A percentile compares a stretch with the other conserved stretches of the same genome.
Evolutionary conservation across 768 basidiomycete species (phyloP).

Genomic region (Holtermannia corniformis): DNA sequence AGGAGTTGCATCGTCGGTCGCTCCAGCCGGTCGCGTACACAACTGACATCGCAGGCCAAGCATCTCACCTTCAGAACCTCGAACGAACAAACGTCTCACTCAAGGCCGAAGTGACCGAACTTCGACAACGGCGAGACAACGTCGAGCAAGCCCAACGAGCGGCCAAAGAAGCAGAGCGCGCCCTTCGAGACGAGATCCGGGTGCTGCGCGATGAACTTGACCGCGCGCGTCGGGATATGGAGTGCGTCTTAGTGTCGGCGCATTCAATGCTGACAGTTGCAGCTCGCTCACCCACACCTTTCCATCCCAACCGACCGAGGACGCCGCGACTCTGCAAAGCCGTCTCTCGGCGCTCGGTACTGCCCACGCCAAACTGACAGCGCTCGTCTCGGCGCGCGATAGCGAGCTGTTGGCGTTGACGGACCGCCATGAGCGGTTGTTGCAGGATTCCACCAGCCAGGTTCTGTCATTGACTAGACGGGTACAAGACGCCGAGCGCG

Average conservation of each 20-base stretch:
- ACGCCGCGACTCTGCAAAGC: conserved; percentile 21
- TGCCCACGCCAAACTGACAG: conserved; percentile 21
- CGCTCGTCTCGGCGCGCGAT: conserved; percentile 22
- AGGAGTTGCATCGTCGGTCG: conserved; percentile 30
- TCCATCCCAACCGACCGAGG: conserved; percentile 13
- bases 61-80: conserved; percentile 17
- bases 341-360: conserved; percentile 27
- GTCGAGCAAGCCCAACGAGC: conserved; percentile 23
- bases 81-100: conserved; percentile 19
- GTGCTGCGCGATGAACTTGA: conserved; percentile 31
- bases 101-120: conserved; percentile 25
- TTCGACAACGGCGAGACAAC: conserved; percentile 30
- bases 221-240: conserved; percentile 34
- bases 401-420: conserved; percentile 19
- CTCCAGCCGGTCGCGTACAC: neutral
- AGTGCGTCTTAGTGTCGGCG: conserved; percentile 31
- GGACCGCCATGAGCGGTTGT: conserved; percentile 15
- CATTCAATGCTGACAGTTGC: too few species aligned
- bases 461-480: conserved; percentile 18
- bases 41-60: conserved; percentile 21
- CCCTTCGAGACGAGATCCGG: conserved; percentile 25
- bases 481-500: conserved; percentile 26
- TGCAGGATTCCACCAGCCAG: conserved; percentile 8
- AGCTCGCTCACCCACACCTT: conserved; percentile 37
- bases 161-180: conserved; percentile 17